Evolutionary conservation across 2,329 filamentous ascomycete genomes (phyloP).

Genomic region (Cryphonectria carpinicola): DNA sequence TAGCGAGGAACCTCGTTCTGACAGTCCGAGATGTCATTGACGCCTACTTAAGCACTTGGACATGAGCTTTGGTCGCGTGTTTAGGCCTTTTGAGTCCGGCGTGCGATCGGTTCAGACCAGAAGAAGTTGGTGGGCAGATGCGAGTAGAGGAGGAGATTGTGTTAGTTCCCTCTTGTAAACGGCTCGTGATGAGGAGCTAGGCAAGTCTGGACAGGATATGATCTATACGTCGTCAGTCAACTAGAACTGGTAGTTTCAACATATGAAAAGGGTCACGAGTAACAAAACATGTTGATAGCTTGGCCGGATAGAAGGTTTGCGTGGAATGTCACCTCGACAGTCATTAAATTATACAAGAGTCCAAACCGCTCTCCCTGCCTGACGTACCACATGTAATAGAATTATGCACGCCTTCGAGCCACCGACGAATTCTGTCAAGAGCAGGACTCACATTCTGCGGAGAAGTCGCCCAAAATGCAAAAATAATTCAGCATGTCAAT

Average conservation of each 20-base stretch:
- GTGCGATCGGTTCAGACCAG: not conserved
- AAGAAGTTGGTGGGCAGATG: not conserved
- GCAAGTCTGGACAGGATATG: not conserved
- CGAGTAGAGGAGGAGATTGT: not conserved
- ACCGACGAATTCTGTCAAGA: not conserved
- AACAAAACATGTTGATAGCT: not conserved
- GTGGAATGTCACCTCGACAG: not conserved
- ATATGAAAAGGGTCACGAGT: not conserved
- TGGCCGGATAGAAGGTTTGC: not conserved
- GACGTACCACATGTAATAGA: not conserved
- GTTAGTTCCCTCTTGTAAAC: not conserved
- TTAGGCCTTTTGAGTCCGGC: not conserved
- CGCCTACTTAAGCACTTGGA: not conserved
- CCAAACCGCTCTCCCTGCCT: too few relatives aligned
- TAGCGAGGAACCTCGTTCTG: not conserved
- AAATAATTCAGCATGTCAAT: too few relatives aligned
- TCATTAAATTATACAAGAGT: not conserved
- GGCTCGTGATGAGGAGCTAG: not conserved
- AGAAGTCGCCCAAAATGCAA: not conserved
- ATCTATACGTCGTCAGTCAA: not conserved
- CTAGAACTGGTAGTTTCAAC: not conserved
- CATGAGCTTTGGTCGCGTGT: not conserved
- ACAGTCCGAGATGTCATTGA: too few relatives aligned
- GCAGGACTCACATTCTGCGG: not conserved
- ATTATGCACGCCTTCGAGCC: not conserved